Evolutionary conservation across 2,329 filamentous ascomycete species (phyloP).

Genomic region (Blastomyces silverae): DNA sequence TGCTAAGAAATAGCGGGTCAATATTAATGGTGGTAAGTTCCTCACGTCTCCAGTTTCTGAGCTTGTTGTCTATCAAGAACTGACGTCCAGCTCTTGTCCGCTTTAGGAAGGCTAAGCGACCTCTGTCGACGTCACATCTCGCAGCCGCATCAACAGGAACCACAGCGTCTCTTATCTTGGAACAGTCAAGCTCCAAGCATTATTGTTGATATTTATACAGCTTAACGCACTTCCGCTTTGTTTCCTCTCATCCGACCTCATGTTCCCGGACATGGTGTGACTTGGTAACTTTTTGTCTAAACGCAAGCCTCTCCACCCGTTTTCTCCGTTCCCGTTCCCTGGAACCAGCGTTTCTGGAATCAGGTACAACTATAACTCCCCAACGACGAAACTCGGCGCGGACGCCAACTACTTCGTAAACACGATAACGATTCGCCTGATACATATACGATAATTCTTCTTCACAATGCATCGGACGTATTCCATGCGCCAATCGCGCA

Average conservation of each 20-base stretch:
- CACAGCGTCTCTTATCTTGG: neutral
- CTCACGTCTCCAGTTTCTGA: neutral
- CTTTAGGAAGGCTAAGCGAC: constrained; percentile 14
- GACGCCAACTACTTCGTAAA: neutral
- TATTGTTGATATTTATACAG: neutral
- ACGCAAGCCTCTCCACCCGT: neutral
- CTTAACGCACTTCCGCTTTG: neutral
- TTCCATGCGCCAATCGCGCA: constrained; percentile 95
- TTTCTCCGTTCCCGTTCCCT: neutral
- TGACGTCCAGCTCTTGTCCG: neutral
- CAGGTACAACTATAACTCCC: neutral
- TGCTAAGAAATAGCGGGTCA: neutral
- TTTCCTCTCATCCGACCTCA: neutral
- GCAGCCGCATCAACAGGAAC: neutral
- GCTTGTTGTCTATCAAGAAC: neutral
- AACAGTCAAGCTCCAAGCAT: neutral
- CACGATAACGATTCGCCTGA: neutral
- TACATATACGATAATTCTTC: neutral
- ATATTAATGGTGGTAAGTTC: neutral
- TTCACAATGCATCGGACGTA: constrained; percentile 89
- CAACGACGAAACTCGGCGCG: neutral
- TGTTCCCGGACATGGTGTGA: neutral
- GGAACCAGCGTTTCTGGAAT: neutral
- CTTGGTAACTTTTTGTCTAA: neutral
- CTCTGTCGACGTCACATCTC: constrained; percentile 12